phyloP scores from a whole-genome alignment of 2,329 filamentous ascomycete genomes.

The Talaromyces sp. region DNA sequence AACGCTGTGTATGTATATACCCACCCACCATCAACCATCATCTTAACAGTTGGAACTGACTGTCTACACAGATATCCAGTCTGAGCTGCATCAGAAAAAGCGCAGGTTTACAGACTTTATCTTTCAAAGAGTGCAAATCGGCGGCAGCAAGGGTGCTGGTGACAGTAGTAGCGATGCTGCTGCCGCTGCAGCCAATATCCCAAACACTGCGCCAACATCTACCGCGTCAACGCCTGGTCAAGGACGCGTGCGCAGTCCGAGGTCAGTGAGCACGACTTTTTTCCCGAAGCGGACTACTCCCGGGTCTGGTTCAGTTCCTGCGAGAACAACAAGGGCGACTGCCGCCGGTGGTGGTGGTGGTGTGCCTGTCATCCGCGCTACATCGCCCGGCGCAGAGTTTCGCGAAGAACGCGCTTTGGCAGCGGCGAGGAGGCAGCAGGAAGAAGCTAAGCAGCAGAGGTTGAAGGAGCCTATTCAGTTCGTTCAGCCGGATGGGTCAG shows the following conservation, averaged over 20 bases:
- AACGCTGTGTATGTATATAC: constrained; percentile 39
- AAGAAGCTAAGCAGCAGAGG: constrained; percentile 23
- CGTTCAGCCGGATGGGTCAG: neutral
- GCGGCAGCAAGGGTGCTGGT: neutral
- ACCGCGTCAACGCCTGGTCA: constrained; percentile 16
- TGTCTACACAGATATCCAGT: constrained; percentile 37
- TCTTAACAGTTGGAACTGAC: neutral
- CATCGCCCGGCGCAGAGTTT: constrained; percentile 38
- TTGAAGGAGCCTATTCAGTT: constrained; percentile 21
- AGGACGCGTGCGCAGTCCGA: constrained; percentile 23
- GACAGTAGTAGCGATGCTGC: constrained; percentile 5
- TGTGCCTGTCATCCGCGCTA: constrained; percentile 37
- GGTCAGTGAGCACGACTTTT: constrained; percentile 29
- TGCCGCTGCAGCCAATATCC: constrained; percentile 10
- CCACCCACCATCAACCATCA: neutral
- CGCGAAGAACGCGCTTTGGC: constrained; percentile 28
- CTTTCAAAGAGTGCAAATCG: constrained; percentile 38
- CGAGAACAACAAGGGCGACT: constrained; percentile 10
- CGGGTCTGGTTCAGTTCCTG: neutral
- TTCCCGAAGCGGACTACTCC: constrained; percentile 14
- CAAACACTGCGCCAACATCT: constrained; percentile 10
- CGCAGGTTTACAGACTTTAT: constrained; percentile 45
- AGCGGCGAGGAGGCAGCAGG: constrained; percentile 22
- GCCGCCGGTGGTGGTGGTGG: constrained; percentile 5
- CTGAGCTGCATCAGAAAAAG: constrained; percentile 40